Conservation (phyloP, 2,329 filamentous ascomycete genomes). For the Colletotrichum aenigma region DNA sequence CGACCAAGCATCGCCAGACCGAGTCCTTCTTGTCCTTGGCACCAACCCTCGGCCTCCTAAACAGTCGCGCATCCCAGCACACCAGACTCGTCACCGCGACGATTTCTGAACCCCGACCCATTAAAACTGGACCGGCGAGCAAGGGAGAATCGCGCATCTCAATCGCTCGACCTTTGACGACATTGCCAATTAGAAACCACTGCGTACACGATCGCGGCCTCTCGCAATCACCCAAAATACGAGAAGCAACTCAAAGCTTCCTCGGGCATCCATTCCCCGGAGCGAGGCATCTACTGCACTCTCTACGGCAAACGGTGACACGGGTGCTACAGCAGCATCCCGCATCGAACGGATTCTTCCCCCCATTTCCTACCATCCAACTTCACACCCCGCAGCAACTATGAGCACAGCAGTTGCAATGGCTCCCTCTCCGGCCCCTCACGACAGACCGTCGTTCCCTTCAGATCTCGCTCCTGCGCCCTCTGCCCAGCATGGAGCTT, state of each 20-base stretch:
- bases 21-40: not conserved
- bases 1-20: not conserved
- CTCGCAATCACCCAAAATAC: not conserved
- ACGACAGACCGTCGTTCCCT: constrained; percentile 64
- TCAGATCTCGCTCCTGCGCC: constrained; percentile 49
- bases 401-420: constrained; percentile 74
- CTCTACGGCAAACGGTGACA: not conserved
- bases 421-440: constrained; percentile 71
- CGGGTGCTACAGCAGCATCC: constrained; percentile 3
- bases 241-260: not conserved
- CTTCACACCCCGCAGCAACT: constrained; percentile 30
- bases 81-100: not conserved
- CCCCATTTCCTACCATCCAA: not conserved
- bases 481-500: constrained; percentile 29
- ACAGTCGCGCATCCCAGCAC: not conserved
- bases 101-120: constrained; percentile 5
- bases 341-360: not conserved
- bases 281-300: not conserved
- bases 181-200: constrained; percentile 2
- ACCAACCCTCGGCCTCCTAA: not conserved
- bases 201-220: not conserved
- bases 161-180: constrained; percentile 6
- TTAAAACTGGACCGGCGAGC: constrained; percentile 14
- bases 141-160: constrained; percentile 18
- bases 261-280: not conserved